These are phyloP conservation scores for Mycena latifolia DNA, from an alignment of 768 basidiomycete species.

Conservation along the genomic window DNA sequence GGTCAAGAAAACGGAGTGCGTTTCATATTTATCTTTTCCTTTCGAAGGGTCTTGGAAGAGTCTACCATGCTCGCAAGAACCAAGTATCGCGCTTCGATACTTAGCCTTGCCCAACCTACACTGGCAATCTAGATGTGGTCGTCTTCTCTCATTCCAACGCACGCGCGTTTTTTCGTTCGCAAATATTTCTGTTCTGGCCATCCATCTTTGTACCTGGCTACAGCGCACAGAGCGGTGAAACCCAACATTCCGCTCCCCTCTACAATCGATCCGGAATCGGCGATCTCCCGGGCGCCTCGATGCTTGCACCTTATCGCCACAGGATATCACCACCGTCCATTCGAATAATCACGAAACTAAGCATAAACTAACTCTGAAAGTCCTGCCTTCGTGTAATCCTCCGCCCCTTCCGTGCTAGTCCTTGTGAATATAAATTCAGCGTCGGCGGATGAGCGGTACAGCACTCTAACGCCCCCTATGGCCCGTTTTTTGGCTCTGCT, in stretches of 20 bases:
- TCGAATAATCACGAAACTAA: conserved; percentile 26
- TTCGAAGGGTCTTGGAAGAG: conserved; percentile 2
- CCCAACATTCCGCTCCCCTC: no score
- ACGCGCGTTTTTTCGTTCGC: background rate
- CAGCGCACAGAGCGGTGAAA: no score
- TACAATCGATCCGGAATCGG: no score
- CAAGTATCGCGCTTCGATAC: conserved; percentile 10
- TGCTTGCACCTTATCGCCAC: conserved; percentile 14
- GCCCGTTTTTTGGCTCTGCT: background rate
- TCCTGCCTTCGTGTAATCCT: conserved; percentile 18
- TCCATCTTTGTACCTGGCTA: no score
- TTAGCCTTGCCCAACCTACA: conserved; percentile 47
- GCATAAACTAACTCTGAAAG: conserved; percentile 20
- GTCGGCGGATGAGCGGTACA: background rate
- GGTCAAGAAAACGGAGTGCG: background rate
- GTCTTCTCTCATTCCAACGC: conserved; percentile 27
- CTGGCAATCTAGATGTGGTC: conserved; percentile 10
- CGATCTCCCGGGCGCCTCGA: no score
- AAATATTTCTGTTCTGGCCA: no score
- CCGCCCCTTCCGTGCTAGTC: conserved; percentile 22
- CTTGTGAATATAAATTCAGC: conserved; percentile 20
- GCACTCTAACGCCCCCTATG: background rate
- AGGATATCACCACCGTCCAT: conserved; percentile 9
- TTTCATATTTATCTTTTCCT: background rate
- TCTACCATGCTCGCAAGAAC: conserved; percentile 29